Evolutionary conservation across 352 stramenopile species (phyloP).

Genomic region (Pythium phragmitis): DNA sequence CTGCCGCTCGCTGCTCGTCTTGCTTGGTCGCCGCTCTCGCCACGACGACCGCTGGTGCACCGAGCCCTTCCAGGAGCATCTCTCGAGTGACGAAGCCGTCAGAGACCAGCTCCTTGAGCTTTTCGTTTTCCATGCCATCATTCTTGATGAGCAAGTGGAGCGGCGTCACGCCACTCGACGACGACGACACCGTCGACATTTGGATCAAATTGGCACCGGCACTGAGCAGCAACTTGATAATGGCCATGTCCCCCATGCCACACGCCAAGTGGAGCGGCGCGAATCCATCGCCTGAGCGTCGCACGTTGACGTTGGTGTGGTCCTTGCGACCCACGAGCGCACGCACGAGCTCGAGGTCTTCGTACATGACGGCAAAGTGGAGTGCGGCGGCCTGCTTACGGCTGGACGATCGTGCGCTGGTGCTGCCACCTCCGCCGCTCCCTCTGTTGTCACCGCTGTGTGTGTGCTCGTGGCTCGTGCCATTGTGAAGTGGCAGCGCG

Average conservation of each 20-base stretch:
- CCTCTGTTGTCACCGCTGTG: neutral
- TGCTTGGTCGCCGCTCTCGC: slow-evolving; percentile 2
- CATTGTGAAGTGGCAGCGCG: slow-evolving; percentile 45
- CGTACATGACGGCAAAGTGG: slow-evolving; percentile 69
- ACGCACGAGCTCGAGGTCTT: slow-evolving; percentile 40
- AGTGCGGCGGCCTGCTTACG: slow-evolving; percentile 54
- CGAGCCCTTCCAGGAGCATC: slow-evolving; percentile 42
- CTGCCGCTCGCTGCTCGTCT: slow-evolving; percentile 4
- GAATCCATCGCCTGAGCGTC: slow-evolving; percentile 57
- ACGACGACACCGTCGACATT: slow-evolving; percentile 40
- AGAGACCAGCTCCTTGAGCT: slow-evolving; percentile 42
- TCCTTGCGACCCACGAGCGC: slow-evolving; percentile 33
- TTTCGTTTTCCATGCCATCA: slow-evolving; percentile 45
- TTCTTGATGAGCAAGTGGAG: slow-evolving; percentile 53
- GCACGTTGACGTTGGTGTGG: slow-evolving; percentile 58
- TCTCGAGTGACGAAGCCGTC: slow-evolving; percentile 40
- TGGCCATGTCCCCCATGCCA: slow-evolving; percentile 47
- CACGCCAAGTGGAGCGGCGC: slow-evolving; percentile 68
- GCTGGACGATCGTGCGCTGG: slow-evolving; percentile 2
- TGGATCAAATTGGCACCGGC: slow-evolving; percentile 53
- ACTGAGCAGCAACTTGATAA: slow-evolving; percentile 48
- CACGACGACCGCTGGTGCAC: slow-evolving; percentile 14
- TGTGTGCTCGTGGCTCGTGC: slow-evolving; percentile 20
- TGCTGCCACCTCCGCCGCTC: neutral
- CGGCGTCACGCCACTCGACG: slow-evolving; percentile 41